Conservation (phyloP, 108 stramenopile species). For the Seminavis robusta region DNA sequence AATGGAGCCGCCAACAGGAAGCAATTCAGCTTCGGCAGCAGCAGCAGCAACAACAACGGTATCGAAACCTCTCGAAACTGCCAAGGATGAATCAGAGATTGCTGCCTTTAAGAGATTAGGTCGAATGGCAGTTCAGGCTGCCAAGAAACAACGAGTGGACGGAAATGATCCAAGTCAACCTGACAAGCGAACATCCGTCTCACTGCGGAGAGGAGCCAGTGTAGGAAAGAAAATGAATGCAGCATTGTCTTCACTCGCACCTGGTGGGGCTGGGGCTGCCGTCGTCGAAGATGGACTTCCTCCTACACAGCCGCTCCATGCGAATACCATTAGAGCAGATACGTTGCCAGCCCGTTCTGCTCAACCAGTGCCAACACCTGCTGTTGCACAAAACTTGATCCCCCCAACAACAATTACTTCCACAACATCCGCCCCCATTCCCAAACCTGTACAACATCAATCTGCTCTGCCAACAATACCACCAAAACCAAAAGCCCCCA, state of each 20-base stretch:
- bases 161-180: neutral
- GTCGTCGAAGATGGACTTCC: neutral
- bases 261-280: conserved; percentile 6
- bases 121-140: conserved; percentile 17
- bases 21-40: neutral
- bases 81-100: conserved; percentile 36
- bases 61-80: neutral
- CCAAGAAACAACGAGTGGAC: conserved; percentile 19
- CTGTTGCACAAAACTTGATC: neutral
- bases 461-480: neutral
- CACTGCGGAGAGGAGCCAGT: conserved; percentile 52
- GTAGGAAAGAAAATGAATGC: conserved; percentile 76
- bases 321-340: neutral
- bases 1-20: neutral
- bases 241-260: conserved; percentile 51
- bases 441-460: neutral
- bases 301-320: neutral
- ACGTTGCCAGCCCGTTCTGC: neutral
- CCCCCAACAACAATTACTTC: neutral
- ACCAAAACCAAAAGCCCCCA: too few relatives aligned
- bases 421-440: too few relatives aligned
- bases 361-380: neutral
- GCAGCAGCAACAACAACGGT: neutral
- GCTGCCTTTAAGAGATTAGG: conserved; percentile 21
- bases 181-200: conserved; percentile 38